Conservation (phyloP, 768 basidiomycete species). For the Pleurotus tuber-regium region DNA sequence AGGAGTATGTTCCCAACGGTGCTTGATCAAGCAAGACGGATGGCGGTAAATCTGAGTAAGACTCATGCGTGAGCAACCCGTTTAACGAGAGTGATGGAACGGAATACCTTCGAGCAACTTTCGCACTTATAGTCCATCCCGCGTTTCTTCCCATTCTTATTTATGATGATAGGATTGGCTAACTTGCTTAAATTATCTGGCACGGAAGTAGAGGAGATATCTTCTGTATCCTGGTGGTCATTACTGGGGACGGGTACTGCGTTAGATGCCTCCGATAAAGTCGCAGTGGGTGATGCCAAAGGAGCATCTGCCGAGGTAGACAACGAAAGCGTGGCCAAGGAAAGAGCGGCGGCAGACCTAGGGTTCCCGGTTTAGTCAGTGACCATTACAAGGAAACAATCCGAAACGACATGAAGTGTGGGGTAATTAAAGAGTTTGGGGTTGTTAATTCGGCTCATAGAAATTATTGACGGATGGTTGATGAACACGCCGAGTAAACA, state of each 20-base stretch:
- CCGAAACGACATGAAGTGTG: too few species aligned
- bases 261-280: conserved; percentile 29
- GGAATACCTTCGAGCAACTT: conserved; percentile 84
- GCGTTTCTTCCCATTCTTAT: conserved; percentile 64
- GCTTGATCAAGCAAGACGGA: conserved; percentile 93
- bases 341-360: conserved; percentile 35
- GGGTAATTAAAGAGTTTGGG: too few species aligned
- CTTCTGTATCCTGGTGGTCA: conserved; percentile 5
- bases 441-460: too few species aligned
- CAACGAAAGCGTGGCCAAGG: conserved; percentile 42
- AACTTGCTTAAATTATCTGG: conserved; percentile 14
- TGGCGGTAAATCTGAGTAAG: conserved; percentile 74
- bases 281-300: conserved; percentile 16
- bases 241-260: conserved; percentile 25
- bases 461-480: too few species aligned
- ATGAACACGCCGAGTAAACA: too few species aligned
- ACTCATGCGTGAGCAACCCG: background rate
- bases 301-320: conserved; percentile 24
- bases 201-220: conserved; percentile 1
- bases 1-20: conserved; percentile 96
- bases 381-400: too few species aligned
- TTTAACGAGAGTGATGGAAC: background rate
- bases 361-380: too few species aligned
- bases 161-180: conserved; percentile 20
- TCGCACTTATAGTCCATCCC: conserved; percentile 90